These are phyloP conservation scores for Boletus holoroseus DNA, from an alignment of 1,284 basidiomycete genomes.

Conservation along the genomic window DNA sequence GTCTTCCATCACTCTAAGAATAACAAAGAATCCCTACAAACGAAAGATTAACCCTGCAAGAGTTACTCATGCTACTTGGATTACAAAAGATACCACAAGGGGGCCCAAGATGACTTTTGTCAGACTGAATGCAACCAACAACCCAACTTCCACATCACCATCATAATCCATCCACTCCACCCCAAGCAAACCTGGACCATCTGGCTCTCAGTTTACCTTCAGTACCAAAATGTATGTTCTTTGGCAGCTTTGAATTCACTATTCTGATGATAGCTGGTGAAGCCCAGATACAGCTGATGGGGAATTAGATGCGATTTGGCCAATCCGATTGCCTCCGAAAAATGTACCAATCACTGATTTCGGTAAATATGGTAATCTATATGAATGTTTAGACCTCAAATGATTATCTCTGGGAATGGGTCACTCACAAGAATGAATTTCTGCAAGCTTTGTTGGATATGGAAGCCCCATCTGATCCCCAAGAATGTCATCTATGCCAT, in stretches of 20 bases:
- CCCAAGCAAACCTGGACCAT: background rate
- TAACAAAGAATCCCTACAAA: background rate
- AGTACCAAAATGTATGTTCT: background rate
- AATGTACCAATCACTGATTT: background rate
- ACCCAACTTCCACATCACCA: background rate
- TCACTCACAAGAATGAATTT: background rate
- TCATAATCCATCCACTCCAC: background rate
- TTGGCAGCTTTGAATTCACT: too few relatives aligned
- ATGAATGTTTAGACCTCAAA: background rate
- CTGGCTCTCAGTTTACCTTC: background rate
- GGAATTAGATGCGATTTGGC: background rate
- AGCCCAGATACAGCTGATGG: background rate
- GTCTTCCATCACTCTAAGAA: too few relatives aligned
- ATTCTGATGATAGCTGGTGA: too few relatives aligned
- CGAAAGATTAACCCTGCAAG: background rate
- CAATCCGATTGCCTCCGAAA: background rate
- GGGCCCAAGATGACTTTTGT: background rate
- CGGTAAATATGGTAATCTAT: background rate
- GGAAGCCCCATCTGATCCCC: background rate
- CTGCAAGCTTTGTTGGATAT: background rate
- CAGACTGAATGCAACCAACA: background rate
- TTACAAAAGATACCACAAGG: background rate
- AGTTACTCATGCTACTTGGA: background rate
- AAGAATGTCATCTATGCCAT: background rate
- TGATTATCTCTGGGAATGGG: background rate